Base-by-base conservation (phyloP, 768 basidiomycete genomes). In the Chlorophyllum brunneum region DNA sequence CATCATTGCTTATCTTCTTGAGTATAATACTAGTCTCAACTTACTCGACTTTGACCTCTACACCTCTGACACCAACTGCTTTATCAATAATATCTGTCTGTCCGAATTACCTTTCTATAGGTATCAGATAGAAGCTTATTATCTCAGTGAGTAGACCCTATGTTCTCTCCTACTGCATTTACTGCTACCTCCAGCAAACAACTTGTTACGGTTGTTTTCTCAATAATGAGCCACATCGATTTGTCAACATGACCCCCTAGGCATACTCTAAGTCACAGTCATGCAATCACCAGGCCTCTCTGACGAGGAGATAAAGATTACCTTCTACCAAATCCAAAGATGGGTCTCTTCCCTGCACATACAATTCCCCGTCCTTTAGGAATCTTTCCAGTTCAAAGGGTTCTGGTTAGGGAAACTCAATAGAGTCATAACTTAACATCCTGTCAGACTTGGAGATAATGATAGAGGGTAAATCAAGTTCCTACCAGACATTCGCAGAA, bases 251-350 rank as follows among this genome's bases (percentile, higher is more conserved):
- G 67, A 36, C 75, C 67, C 8, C 81, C 80, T 13, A 80, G 79
- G 57, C 82, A 83, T 49, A 73, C 67, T 53, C 78, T 79, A 52
- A 38, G 15, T 44, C 30, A 10, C 38, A 6, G n/a, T 38, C 47
- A 40, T 24, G 27, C 30, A 18, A 34, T 48, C 31, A n/a, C 34
- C 11, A 15, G 23, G 40, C n/a, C n/a, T n/a, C n/a, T 26, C 10
- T 16, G n/a, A 51, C 7, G 13, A 36, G 23, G 38, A n/a, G 13
- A 33, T 42, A 3, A 15, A 4, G 18, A 67, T 64, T 49, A 78
- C 77, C 79, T 67, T 48, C 80, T 69, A 27, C 81, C 80, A 63
- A 82, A 83, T 5, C 80, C 80, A 58, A 81, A 82, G 13, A 78
- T 69, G 80, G 78, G 60, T 81, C 74, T 15, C 67, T 53, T 24